phyloP scores from a whole-genome alignment of 2,329 filamentous ascomycete genomes.

The Chaetomium globosum region DNA sequence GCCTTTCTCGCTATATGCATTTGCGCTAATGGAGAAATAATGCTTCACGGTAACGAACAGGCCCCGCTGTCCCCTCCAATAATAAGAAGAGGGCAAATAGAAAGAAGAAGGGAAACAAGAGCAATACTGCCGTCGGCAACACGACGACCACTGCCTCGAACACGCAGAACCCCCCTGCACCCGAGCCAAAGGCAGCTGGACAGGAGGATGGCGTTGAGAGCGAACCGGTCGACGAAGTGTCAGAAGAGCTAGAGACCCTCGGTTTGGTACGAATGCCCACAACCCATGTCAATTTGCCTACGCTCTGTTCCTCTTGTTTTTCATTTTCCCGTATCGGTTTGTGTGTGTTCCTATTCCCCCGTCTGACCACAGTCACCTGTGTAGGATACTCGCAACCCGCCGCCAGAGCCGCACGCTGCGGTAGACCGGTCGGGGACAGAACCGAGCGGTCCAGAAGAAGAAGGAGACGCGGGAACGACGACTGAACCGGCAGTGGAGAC shows the following conservation, averaged over 20 bases:
- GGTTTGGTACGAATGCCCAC: constrained; percentile 38
- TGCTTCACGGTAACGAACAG: constrained; percentile 29
- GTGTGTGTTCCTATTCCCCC: no score
- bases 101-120: constrained; percentile 58
- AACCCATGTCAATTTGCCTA: constrained; percentile 4
- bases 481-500: constrained; percentile 14
- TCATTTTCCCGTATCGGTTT: background rate
- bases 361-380: constrained; percentile 6
- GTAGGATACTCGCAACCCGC: constrained; percentile 16
- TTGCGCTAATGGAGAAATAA: constrained; percentile 35
- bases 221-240: constrained; percentile 46
- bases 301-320: background rate
- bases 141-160: constrained; percentile 37
- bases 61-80: constrained; percentile 22
- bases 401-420: constrained; percentile 18
- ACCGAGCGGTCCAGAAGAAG: constrained; percentile 16
- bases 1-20: constrained; percentile 29
- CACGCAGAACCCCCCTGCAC: constrained; percentile 22
- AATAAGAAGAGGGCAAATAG: constrained; percentile 64
- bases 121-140: constrained; percentile 59
- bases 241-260: constrained; percentile 50
- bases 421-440: constrained; percentile 15
- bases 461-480: constrained; percentile 31
- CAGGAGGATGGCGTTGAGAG: constrained; percentile 35
- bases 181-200: constrained; percentile 22